Evolutionary conservation across 768 basidiomycete genomes (phyloP), one percentile per base, ranked within the genome.

Genomic region (Rhodotorula kratochvilovae): DNA sequence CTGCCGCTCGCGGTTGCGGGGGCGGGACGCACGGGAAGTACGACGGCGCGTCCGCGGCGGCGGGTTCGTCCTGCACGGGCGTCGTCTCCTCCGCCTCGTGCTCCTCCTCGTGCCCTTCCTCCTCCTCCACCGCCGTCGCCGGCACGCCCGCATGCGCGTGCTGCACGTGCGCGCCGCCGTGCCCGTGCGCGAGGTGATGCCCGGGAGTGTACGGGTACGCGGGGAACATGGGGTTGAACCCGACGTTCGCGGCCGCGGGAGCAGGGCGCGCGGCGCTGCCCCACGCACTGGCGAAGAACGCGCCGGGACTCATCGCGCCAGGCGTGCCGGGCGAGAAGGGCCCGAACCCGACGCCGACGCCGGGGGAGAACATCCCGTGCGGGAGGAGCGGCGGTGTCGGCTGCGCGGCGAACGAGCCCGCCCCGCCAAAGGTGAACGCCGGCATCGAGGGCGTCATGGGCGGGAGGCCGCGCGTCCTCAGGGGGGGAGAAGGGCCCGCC

Each of bases 401-500:
- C 33, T 59, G 58, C 5, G 65, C 66, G 46, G 79, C 77, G 64
- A 76, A 78, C 53, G 86, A 86, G 27, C 58, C 58, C 17, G 58
- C 58, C 13, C 58, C 58, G 42, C 89, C 83, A 80, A 96, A 94
- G 21, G 87, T 88, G 81, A 96, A 98, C 11, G 91, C 87, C 2
- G 95, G 95, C 94, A 98, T 97, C 70, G 89, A 90, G 0, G 94
- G 93, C n/a, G 94, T 96, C 77, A 96, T 92, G 3, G 91, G 89
- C 23, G 90, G 90, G n/a, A 92, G 82, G 0, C 90, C 89, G 72
- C 87, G 86, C n/a, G 65, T 35, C 45, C 63, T 48, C 57, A 45
- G 64, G 50, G 74, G n/a, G 71, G 8, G 69, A 73, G 67, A 76
- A 67, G 11, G 67, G 66, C 12, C 69, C 58, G 43, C 36, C 29